Evolutionary conservation across 177 flowering plant species (phyloP), one percentile per base, ranked within the genome.

Genomic region (Vitis hybrid): DNA sequence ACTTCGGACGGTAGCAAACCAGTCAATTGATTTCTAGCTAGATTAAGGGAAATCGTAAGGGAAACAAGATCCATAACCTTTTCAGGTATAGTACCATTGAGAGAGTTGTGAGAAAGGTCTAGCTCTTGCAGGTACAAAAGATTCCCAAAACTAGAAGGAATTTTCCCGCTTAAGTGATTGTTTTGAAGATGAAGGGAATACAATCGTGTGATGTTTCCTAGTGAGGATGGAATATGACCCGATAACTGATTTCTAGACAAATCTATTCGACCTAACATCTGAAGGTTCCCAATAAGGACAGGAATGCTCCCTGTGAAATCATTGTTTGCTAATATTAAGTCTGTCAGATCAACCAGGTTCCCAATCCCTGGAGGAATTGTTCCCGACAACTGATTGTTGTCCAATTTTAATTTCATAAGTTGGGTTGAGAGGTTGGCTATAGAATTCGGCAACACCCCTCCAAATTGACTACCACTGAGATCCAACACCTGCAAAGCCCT

Each of bases 391-490:
- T 24, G 35, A 69, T 74, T 74, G 12, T 8, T 15, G 1, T 61
- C 65, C 9, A 78, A 6, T 9, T 1, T 10, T 2, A 77, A 55
- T 8, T 3, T 8, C 18, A 1, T 15, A 3, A 76, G 19, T 4
- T 16, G 49, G 14, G 19, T 52, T 49, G 82, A 80, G 32, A 79
- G 63, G 46, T 76, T 79, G 2, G 59, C 64, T 2, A 75, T 32
- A 11, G 74, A 72, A 14, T 0, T 16, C 12, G 82, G 82, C 58
- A 79, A 32, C 1, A 10, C 65, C 14, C 79, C 82, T 21, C 62
- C 54, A 40, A 76, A 70, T 0, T 12, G 24, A 51, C 73, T 79
- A 1, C 12, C 6, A 3, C 1, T 7, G 0, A 73, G 3, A 16
- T 12, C 16, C 6, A 80, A 32, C 4, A 10, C 1, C 12, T 56